Evolutionary conservation across 306 rosid species (phyloP), one percentile per base, ranked within the genome.

Genomic region (Trifolium subterraneum): DNA sequence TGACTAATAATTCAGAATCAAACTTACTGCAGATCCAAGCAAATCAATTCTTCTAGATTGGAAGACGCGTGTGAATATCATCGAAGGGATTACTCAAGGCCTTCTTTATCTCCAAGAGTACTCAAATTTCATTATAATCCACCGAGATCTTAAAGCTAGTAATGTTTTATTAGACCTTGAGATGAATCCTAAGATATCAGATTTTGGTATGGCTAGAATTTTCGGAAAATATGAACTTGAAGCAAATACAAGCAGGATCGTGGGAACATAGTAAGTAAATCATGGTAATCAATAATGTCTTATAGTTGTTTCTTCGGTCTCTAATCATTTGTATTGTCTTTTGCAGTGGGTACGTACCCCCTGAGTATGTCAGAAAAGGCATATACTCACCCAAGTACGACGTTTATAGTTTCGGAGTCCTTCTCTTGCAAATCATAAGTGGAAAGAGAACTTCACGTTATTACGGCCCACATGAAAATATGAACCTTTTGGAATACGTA

Each of bases 71-170:
- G 87, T 86, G 18, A 85, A 86, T 35, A 83, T 88, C 45, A 89
- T 91, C 56, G 87, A 87, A 75, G 94, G 92, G 16, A 59, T 91
- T 61, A 87, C 74, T 67, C 94, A 88, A 71, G 94, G 97, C 33
- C 92, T 91, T 82, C 77, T 89, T n/a, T 91, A 91, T 78, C 97
- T 89, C 62, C 92, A 91, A 63, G 92, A 91, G 70, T 84, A 88
- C 73, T 91, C 97, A n/a, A 87, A 89, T 51, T 78, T 87, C 51
- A 91, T 88, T 4, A 84, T 91, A 51, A 84, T 88, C 71, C 94
- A 90, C 19, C 69, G 96, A 12, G 93, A 90, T 79, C 72, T 90
- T 18, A 90, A 90, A 78, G 82, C 90, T 10, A 85, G 93, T 63
- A 91, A 91, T 55, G 77, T 87, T 41, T 72, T 85, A 58, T 22